Evolutionary conservation across 139 green algal species (phyloP), one percentile per base, ranked within the genome.

Genomic region (Coelastrella sp.): DNA sequence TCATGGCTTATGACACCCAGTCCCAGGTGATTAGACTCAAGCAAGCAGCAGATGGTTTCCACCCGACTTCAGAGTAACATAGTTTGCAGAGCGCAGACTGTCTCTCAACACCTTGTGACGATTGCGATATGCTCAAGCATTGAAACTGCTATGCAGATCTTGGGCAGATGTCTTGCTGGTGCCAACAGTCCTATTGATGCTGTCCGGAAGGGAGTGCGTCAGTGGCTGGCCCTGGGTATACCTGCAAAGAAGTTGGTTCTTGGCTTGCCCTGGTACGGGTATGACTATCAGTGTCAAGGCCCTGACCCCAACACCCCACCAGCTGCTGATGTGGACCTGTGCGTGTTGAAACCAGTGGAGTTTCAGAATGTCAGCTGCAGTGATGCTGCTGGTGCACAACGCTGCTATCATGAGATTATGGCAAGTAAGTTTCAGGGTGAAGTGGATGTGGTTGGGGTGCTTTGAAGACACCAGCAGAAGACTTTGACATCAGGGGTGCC

Each of bases 1-100:
- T 95, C 32, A 95, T 95, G 92, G 76, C 79, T 3, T 95, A 95
- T 80, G 92, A 95, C 77, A 92, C 89, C 68, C 88, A 92, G 71
- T 90, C 85, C 0, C 91, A 93, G 84, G 90, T 86, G 37, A 34
- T 75, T 6, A 11, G 48, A 23, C n/a, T n/a, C n/a, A n/a, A n/a
- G n/a, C n/a, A n/a, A n/a, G n/a, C n/a, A n/a, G n/a, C n/a, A n/a
- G n/a, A n/a, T n/a, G n/a, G n/a, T n/a, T n/a, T n/a, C n/a, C n/a
- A n/a, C n/a, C n/a, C n/a, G n/a, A n/a, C n/a, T n/a, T n/a, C n/a
- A n/a, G n/a, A n/a, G n/a, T n/a, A n/a, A n/a, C n/a, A n/a, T n/a
- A 57, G 48, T 57, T 11, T 15, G 17, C 45, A 53, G 45, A 11
- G 45, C 45, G 11, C 48, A 57, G 48, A n/a, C n/a, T n/a, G n/a